Evolutionary conservation across 148 eudicot species (phyloP).

Genomic region (Cornus kousa): DNA sequence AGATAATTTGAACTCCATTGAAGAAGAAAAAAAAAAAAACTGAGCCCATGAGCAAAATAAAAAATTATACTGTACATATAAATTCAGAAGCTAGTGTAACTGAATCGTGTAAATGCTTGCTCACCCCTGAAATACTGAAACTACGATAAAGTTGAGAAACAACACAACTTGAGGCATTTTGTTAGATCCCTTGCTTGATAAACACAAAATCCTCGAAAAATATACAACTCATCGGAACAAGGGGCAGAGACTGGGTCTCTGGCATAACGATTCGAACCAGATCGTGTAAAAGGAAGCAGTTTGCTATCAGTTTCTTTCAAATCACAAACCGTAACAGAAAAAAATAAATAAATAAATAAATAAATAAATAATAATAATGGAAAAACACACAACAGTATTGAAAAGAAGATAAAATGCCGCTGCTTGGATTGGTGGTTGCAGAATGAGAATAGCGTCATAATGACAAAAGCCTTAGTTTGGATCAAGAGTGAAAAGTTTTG

Average conservation of each 20-base stretch:
- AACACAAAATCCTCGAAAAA: neutral
- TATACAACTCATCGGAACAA: too few species aligned
- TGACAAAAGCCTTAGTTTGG: neutral
- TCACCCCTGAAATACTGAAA: too few species aligned
- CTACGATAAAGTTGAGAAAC: too few species aligned
- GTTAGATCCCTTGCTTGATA: neutral
- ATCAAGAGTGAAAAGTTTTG: neutral
- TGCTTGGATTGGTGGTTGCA: neutral
- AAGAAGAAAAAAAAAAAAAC: too few species aligned
- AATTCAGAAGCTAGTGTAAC: neutral
- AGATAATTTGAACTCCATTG: neutral
- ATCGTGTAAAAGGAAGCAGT: too few species aligned
- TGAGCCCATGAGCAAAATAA: neutral
- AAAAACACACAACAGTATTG: too few species aligned
- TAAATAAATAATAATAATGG: neutral
- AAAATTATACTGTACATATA: neutral
- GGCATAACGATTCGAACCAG: too few species aligned
- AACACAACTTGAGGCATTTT: neutral
- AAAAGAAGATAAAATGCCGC: neutral
- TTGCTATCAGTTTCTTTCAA: neutral
- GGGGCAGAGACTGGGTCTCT: too few species aligned
- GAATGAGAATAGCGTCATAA: too few species aligned
- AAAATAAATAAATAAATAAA: too few species aligned
- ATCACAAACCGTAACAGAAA: neutral
- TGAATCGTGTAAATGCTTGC: neutral